Conservation (phyloP, 768 basidiomycete species). For the Leccinum disarticulatum region DNA sequence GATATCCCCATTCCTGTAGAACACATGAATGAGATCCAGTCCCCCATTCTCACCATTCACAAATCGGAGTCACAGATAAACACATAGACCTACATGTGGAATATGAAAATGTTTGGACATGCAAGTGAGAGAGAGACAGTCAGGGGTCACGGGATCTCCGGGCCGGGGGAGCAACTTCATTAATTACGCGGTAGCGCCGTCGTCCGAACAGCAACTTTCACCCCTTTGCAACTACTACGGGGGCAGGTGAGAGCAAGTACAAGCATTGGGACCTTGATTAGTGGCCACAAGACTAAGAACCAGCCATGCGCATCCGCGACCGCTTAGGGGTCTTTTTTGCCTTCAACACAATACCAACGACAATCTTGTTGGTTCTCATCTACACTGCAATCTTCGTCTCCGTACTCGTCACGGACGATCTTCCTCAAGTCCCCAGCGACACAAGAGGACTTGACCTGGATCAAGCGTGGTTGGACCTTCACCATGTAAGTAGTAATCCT, state of each 20-base stretch:
- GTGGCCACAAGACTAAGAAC: background rate
- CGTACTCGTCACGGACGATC: slow-evolving; percentile 48
- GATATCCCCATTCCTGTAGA: no score
- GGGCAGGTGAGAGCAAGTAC: no score
- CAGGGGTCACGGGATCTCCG: no score
- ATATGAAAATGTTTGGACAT: no score
- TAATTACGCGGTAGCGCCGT: no score
- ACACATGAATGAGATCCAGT: no score
- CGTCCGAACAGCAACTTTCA: no score
- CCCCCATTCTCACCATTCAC: no score
- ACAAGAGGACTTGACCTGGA: slow-evolving; percentile 48
- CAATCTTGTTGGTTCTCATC: slow-evolving; percentile 45
- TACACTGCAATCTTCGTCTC: slow-evolving; percentile 49
- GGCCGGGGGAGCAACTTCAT: slow-evolving; percentile 12
- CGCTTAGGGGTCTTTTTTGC: slow-evolving; percentile 28
- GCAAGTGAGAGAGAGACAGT: no score
- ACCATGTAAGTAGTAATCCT: slow-evolving; percentile 39
- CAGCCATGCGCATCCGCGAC: slow-evolving; percentile 27
- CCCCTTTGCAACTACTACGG: no score
- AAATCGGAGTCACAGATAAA: no score
- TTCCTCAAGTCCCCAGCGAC: slow-evolving; percentile 44
- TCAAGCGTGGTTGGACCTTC: slow-evolving; percentile 59
- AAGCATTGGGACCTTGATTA: background rate
- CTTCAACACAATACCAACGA: slow-evolving; percentile 44
- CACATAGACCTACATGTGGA: no score